Evolutionary conservation across 148 eudicot species (phyloP), one percentile per base, ranked within the genome.

Genomic region (Diospyros lotus): DNA sequence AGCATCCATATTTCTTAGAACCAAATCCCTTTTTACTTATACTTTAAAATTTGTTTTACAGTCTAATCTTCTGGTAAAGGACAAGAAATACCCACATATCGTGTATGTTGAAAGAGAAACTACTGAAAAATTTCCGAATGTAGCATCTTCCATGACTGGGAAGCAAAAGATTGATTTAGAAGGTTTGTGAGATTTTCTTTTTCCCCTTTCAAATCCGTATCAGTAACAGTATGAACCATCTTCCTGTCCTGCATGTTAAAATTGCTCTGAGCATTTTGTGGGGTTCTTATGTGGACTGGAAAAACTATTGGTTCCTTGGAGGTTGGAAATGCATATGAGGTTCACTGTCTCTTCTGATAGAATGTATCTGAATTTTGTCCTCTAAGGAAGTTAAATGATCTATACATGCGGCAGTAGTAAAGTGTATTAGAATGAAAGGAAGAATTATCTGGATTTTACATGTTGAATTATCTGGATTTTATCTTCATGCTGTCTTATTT

Each of bases 41-140:
- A 66, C 48, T 63, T 69, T 43, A 69, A 60, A 2, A 77, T 41
- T 66, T 51, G 13, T 62, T 60, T 64, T 77, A 18, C 81, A 93
- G 98, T 81, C 82, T 11, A 86, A 89, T 80, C 88, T 85, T 79
- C 88, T 87, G 9, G 82, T 74, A 61, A 78, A 82, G 71, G 87
- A 87, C 76, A 79, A 77, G 60, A 86, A 86, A 80, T 91, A 94
- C 81, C 94, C 91, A 62, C 98, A 94, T 81, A 84, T 94, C 40
- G 90, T 91, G 62, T 78, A 84, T 79, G 59, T 81, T 66, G 90
- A 91, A 78, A 80, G 43, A 45, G 86, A 72, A 78, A 75, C 73
- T 46, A 51, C 72, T 41, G 83, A 76, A 62, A 77, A 73, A 28
- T 28, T 40, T 68, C 76, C 66, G 44, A 72, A 58, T 55, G 78